Conservation (phyloP, 2,329 filamentous ascomycete species). For the Basipetospora chlamydospora region DNA sequence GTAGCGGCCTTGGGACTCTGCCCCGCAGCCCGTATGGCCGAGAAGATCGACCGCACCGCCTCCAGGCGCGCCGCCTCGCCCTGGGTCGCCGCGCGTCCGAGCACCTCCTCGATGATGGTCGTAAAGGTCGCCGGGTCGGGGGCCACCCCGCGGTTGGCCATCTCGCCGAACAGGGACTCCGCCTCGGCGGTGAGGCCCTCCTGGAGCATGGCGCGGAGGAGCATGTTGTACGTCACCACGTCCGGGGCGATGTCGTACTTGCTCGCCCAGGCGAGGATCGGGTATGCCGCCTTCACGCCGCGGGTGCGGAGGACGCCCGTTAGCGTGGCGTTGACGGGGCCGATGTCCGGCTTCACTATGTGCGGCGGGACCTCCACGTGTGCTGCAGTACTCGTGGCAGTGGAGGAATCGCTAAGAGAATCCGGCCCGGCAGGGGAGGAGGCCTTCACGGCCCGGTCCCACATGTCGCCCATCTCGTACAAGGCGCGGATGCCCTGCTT, state of each 20-base stretch:
- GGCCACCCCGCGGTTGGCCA: slow-evolving; percentile 38
- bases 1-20: slow-evolving; percentile 45
- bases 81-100: slow-evolving; percentile 25
- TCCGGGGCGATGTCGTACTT: slow-evolving; percentile 40
- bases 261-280: slow-evolving; percentile 45
- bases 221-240: slow-evolving; percentile 50
- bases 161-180: slow-evolving; percentile 38
- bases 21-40: slow-evolving; percentile 40
- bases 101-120: slow-evolving; percentile 50
- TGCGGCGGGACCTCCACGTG: too few species aligned
- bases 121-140: slow-evolving; percentile 60
- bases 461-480: slow-evolving; percentile 48
- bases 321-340: slow-evolving; percentile 56
- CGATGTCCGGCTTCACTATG: slow-evolving; percentile 44
- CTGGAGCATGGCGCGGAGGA: slow-evolving; percentile 47
- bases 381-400: too few species aligned
- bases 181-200: slow-evolving; percentile 31
- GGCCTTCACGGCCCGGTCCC: slow-evolving; percentile 28
- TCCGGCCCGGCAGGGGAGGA: too few species aligned
- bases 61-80: slow-evolving; percentile 28
- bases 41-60: slow-evolving; percentile 39
- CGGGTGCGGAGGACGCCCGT: slow-evolving; percentile 40
- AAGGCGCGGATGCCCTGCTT: slow-evolving; percentile 47
- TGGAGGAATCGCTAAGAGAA: too few species aligned
- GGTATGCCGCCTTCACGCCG: slow-evolving; percentile 32